Base-by-base conservation (phyloP, 106 monocot species). In the Hemerocallis citrina region DNA sequence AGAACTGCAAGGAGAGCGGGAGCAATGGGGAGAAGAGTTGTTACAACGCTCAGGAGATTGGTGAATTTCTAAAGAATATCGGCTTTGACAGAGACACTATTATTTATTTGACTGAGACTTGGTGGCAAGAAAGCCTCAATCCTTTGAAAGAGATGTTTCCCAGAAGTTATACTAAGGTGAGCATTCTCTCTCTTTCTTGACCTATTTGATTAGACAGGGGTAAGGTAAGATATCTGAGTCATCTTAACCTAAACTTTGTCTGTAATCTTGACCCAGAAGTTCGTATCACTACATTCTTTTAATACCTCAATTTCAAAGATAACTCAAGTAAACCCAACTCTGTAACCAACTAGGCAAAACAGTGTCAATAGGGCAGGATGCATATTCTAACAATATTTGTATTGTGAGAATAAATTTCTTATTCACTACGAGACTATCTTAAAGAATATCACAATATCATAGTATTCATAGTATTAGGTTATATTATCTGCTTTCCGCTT, bases 161-260 rank as follows among this genome's bases (percentile, higher is more conserved):
- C 16, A 86, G 75, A 62, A 85, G 89, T 59, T 95, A 83, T 25
- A 95, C 89, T 24, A 89, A 95, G 86, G 94, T 79, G 9, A 67
- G 41, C 13, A 15, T 13, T 5, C 12, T 37, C 4, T 47, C 14
- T 25, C 30, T 2, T 43, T 50, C 13, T 35, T 27, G n/a, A 22
- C 23, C 4, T 52, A 11, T 12, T 2, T 19, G 17, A 12, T 19
- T 19, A 8, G 21, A 19, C 8, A 22, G 2, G 22, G 11, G 42
- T 43, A 43, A 43, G 42, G 7, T 11, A 6, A 11, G 16, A 55
- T 55, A 4, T 7, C 9, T 27, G 55, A 12, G 13, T 55, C 30
- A 55, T 55, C 8, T 11, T 24, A n/a, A n/a, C n/a, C n/a, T n/a
- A n/a, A 43, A 13, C 42, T 5, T 43, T 43, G 42, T 13, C 42